phyloP scores from a whole-genome alignment of 164 flowering plant species.

The Taxillus chinensis region DNA sequence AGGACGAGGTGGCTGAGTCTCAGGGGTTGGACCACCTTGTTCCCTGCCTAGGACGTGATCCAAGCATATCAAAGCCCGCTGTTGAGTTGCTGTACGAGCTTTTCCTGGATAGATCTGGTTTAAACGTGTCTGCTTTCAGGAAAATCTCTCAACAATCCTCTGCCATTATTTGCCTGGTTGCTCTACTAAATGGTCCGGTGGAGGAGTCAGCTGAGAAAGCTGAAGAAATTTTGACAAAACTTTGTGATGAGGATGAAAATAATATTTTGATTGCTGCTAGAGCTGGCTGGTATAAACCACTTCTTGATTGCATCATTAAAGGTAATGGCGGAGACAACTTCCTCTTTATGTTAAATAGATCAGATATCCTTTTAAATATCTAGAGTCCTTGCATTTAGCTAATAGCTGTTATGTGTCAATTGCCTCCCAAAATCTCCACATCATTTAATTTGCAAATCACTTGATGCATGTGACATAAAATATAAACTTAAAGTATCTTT shows the following conservation, averaged over 20 bases:
- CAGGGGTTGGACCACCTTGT: slow-evolving; percentile 42
- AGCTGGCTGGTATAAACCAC: slow-evolving; percentile 57
- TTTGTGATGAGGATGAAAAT: slow-evolving; percentile 45
- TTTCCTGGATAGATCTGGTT: slow-evolving; percentile 44
- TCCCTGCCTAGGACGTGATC: slow-evolving; percentile 39
- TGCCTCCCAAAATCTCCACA: too few species aligned
- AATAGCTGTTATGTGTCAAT: not conserved
- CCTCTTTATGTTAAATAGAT: not conserved
- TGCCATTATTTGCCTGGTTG: slow-evolving; percentile 44
- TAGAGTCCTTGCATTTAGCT: not conserved
- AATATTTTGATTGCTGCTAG: slow-evolving; percentile 39
- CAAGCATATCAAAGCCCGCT: slow-evolving; percentile 39
- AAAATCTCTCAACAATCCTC: slow-evolving; percentile 33
- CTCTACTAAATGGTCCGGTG: slow-evolving; percentile 27
- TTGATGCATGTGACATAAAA: too few species aligned
- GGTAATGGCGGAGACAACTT: slow-evolving; percentile 25
- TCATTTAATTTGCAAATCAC: too few species aligned
- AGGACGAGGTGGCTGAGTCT: slow-evolving; percentile 46
- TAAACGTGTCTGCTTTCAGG: slow-evolving; percentile 30
- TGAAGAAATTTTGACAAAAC: slow-evolving; percentile 37
- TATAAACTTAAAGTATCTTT: too few species aligned
- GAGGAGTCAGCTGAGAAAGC: slow-evolving; percentile 46
- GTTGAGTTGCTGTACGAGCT: slow-evolving; percentile 52
- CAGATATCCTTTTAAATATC: not conserved
- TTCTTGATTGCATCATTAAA: slow-evolving; percentile 33